These are phyloP conservation scores for Saccharum officinarum DNA, from an alignment of 176 grass and related monocot genomes.

Conservation along the genomic window DNA sequence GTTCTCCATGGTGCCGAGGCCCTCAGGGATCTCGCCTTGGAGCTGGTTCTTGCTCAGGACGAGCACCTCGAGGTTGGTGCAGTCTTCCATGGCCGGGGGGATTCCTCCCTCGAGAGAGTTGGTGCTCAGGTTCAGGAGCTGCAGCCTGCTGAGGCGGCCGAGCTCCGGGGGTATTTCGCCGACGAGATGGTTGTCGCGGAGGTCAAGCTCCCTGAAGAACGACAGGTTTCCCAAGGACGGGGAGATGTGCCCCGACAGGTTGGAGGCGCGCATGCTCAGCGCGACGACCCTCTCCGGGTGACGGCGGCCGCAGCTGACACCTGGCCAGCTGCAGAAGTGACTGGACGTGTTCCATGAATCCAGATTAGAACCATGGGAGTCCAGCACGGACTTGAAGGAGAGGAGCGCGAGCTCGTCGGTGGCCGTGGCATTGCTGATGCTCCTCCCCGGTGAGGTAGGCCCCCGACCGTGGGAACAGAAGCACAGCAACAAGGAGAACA, in stretches of 20 bases:
- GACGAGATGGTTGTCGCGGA: slow-evolving; percentile 20
- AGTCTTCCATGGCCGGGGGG: neutral
- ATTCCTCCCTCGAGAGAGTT: slow-evolving; percentile 34
- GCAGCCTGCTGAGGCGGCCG: slow-evolving; percentile 11
- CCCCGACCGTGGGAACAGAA: neutral
- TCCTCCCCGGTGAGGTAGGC: neutral
- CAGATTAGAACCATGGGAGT: neutral
- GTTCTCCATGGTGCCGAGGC: neutral
- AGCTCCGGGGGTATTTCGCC: slow-evolving; percentile 34
- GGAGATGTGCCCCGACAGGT: slow-evolving; percentile 13
- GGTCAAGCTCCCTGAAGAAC: slow-evolving; percentile 26
- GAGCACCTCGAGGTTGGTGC: neutral
- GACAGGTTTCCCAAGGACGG: slow-evolving; percentile 44
- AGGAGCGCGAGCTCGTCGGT: slow-evolving; percentile 26
- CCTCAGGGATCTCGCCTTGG: neutral
- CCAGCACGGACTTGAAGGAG: slow-evolving; percentile 44
- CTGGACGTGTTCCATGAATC: slow-evolving; percentile 28
- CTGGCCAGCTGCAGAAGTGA: slow-evolving; percentile 34
- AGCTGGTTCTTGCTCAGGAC: neutral
- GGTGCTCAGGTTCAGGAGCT: neutral
- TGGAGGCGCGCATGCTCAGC: neutral
- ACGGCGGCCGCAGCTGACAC: slow-evolving; percentile 22
- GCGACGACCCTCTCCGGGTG: slow-evolving; percentile 21
- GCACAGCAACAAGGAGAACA: neutral
- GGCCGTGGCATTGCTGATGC: neutral